Evolutionary conservation across 176 grass and related monocot genomes (phyloP), one percentile per base, ranked within the genome.

Genomic region (Triticum timopheevii): DNA sequence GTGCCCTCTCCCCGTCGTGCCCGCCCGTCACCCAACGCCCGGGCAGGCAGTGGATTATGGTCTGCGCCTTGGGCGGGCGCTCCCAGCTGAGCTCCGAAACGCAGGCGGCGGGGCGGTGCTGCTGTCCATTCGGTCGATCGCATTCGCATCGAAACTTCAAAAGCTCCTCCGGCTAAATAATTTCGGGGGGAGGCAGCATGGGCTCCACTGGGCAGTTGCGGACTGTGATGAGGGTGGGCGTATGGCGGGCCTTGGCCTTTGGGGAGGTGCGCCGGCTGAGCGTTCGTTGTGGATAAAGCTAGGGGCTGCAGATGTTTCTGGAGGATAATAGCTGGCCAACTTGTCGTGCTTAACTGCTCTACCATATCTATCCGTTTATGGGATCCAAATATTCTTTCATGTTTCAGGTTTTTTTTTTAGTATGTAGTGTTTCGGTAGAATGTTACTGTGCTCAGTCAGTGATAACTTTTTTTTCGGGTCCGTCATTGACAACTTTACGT

Each of bases 261-360:
- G 54, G 39, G 54, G 65, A 52, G 65, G 39, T 69, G 62, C 22
- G 34, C 36, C 16, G 42, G 39, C 20, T 36, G 15, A 78, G 36
- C 33, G 45, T 72, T 36, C 13, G 25, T 62, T 75, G 50, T 72
- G 82, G 81, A 72, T 64, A 84, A 31, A 65, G 16, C 11, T 10
- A 2, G 19, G 2, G 6, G 10, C 49, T 17, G 49, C 19, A 11
- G 76, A 79, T 56, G 80, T 59, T 79, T 52, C 71, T 30, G 3
- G 79, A 56, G 15, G 13, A 66, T 39, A 62, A 65, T 62, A 78
- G 50, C 22, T 85, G 90, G 77, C 82, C 39, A 87, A 75, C 76
- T 80, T 75, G 85, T 47, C 52, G 70, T 23, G 73, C n/a, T 74
- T 27, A 13, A 13, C 6, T 83, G 73, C 63, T 54, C 0, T 7